Conservation (phyloP, 208 protist species). For the Leishmania turanica region DNA sequence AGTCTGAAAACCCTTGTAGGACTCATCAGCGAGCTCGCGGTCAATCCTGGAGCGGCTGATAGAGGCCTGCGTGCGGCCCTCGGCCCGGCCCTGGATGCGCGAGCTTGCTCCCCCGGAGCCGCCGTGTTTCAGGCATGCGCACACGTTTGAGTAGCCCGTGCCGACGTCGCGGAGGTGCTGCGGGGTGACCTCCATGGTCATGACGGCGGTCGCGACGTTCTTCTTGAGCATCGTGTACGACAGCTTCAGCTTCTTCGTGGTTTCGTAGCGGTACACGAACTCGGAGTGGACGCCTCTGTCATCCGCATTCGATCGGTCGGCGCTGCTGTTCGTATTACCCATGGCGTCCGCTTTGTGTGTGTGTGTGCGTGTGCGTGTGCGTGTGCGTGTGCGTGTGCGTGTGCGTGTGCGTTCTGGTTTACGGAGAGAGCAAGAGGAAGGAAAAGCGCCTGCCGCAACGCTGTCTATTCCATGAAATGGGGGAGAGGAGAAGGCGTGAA, state of each 20-base stretch:
- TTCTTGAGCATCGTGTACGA: conserved; percentile 17
- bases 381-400: background rate
- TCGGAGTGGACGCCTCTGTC: conserved; percentile 17
- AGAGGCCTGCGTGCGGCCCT: background rate
- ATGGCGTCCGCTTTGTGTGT: background rate
- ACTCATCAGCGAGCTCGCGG: conserved; percentile 20
- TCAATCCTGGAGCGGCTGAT: conserved; percentile 5
- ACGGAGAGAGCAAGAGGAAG: background rate
- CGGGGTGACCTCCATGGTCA: conserved; percentile 22
- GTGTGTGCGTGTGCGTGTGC: background rate
- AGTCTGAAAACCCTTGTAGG: conserved; percentile 12
- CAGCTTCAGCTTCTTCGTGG: conserved; percentile 40
- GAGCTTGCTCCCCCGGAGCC: conserved; percentile 7
- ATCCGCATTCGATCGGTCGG: background rate
- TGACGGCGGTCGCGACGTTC: background rate
- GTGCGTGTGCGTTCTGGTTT: background rate
- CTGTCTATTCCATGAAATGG: background rate
- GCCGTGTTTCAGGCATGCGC: conserved; percentile 31
- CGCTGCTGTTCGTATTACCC: conserved; percentile 16
- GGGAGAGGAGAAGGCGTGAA: background rate
- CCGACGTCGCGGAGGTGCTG: conserved; percentile 22
- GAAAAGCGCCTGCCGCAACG: background rate
- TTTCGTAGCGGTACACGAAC: conserved; percentile 26
- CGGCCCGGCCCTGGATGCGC: background rate
- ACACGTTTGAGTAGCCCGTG: conserved; percentile 22